Evolutionary conservation across 1,284 basidiomycete species (phyloP).

Genomic region (Leucocoprinus gongylophorus): DNA sequence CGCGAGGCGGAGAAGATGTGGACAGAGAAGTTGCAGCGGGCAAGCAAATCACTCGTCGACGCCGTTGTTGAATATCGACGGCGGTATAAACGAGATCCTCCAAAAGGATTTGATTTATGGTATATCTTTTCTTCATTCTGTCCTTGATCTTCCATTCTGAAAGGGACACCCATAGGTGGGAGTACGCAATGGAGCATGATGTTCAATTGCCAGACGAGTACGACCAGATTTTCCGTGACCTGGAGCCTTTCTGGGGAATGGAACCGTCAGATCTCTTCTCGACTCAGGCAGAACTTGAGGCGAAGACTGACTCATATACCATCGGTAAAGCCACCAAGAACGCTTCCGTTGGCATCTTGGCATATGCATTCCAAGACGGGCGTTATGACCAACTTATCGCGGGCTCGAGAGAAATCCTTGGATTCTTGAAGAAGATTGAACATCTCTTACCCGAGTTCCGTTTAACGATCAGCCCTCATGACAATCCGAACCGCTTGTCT

Average conservation of each 20-base stretch:
- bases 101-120: constrained; percentile 52
- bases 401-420: constrained; percentile 24
- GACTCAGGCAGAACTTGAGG: constrained; percentile 32
- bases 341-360: constrained; percentile 23
- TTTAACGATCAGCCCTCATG: constrained; percentile 35
- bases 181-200: constrained; percentile 44
- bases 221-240: constrained; percentile 42
- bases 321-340: constrained; percentile 29
- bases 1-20: constrained; percentile 42
- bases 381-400: constrained; percentile 25
- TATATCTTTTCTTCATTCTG: constrained; percentile 18
- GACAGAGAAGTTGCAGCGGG: constrained; percentile 43
- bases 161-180: constrained; percentile 39
- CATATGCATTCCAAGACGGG: constrained; percentile 26
- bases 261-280: constrained; percentile 33
- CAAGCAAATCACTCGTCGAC: constrained; percentile 48
- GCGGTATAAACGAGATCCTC: constrained; percentile 39
- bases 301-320: constrained; percentile 32
- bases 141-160: background rate
- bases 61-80: constrained; percentile 53
- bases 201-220: constrained; percentile 53
- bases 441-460: constrained; percentile 33
- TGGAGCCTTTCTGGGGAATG: constrained; percentile 48
- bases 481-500: constrained; percentile 38
- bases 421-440: constrained; percentile 29